These are phyloP conservation scores for Panaeolus papilionaceus DNA, from an alignment of 768 basidiomycete species.

Conservation along the genomic window DNA sequence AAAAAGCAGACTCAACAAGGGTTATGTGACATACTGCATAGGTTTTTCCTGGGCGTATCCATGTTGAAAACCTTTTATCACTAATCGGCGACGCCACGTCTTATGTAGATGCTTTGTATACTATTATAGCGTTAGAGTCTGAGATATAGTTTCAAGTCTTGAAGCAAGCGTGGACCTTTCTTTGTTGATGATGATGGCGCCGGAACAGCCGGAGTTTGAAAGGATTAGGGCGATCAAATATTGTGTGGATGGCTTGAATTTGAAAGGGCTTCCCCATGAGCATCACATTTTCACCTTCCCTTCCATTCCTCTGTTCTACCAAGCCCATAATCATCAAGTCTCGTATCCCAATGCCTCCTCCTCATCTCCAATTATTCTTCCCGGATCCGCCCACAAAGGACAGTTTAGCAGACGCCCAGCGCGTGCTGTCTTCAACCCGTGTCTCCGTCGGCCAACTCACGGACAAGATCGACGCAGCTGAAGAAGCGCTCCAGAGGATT, in stretches of 20 bases:
- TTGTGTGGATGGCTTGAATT: conserved; percentile 8
- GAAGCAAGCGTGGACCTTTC: conserved; percentile 3
- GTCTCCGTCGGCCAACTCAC: conserved; percentile 42
- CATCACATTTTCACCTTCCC: conserved; percentile 4
- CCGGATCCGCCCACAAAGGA: conserved; percentile 66
- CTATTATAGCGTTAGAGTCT: neutral
- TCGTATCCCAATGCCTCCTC: neutral
- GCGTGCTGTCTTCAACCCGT: conserved; percentile 44
- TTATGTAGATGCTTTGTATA: neutral
- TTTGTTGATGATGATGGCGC: neutral
- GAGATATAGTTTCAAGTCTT: neutral
- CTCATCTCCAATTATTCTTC: conserved; percentile 27
- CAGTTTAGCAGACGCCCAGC: conserved; percentile 58
- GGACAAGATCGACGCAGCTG: conserved; percentile 56
- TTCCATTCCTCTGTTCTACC: neutral
- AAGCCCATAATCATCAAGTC: neutral
- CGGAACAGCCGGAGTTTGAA: conserved; percentile 14
- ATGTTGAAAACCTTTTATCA: neutral
- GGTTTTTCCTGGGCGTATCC: neutral
- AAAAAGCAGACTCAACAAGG: neutral
- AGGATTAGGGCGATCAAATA: conserved; percentile 8
- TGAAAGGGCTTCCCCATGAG: conserved; percentile 14
- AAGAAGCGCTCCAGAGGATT: conserved; percentile 62
- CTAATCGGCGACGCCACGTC: neutral
- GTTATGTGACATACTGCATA: neutral